Percentiles rank a stretch among this genome's conserved stretches.
Conservation (phyloP, 1,284 basidiomycete genomes). For the Cryptococcus wingfieldii region DNA sequence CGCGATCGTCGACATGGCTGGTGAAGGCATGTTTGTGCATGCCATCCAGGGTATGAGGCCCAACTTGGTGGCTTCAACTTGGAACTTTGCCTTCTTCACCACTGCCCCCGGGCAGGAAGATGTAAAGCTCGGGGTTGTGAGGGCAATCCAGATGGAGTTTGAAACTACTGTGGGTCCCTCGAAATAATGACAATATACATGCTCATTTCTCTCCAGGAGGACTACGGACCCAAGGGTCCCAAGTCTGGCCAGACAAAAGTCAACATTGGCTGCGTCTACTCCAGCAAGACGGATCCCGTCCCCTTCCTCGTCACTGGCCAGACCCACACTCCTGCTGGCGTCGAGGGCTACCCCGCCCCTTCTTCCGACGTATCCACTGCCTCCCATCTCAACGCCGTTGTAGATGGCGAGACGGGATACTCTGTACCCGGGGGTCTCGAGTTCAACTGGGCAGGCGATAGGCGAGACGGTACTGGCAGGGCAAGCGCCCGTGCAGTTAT, state of each 20-base stretch:
- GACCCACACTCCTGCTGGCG: conserved; percentile 64
- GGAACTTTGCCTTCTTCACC: conserved; percentile 94
- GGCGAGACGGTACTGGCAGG: conserved; percentile 51
- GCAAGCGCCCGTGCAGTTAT: conserved; percentile 59
- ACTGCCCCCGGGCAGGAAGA: conserved; percentile 54
- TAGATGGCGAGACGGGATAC: conserved; percentile 77
- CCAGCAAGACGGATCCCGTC: conserved; percentile 13
- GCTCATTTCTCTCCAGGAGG: conserved; percentile 44
- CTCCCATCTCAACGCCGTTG: conserved; percentile 60
- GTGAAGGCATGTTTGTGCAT: conserved; percentile 88
- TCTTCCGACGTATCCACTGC: conserved; percentile 65
- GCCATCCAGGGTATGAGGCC: conserved; percentile 99
- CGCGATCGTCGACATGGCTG: conserved; percentile 61
- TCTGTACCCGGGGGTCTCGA: conserved; percentile 64
- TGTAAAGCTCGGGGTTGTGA: conserved; percentile 64
- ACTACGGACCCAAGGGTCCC: conserved; percentile 66
- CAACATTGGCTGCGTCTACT: conserved; percentile 65
- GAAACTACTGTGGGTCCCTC: conserved; percentile 60
- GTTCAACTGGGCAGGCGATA: conserved; percentile 75
- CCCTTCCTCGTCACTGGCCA: conserved; percentile 52
- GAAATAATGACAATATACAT: not conserved
- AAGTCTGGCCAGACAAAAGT: conserved; percentile 75
- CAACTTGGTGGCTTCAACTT: conserved; percentile 81
- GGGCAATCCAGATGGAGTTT: conserved; percentile 94
- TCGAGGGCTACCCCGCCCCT: conserved; percentile 48